These are phyloP conservation scores for Ganoderma multipileum DNA, from an alignment of 1,284 basidiomycete genomes.

Conservation along the genomic window DNA sequence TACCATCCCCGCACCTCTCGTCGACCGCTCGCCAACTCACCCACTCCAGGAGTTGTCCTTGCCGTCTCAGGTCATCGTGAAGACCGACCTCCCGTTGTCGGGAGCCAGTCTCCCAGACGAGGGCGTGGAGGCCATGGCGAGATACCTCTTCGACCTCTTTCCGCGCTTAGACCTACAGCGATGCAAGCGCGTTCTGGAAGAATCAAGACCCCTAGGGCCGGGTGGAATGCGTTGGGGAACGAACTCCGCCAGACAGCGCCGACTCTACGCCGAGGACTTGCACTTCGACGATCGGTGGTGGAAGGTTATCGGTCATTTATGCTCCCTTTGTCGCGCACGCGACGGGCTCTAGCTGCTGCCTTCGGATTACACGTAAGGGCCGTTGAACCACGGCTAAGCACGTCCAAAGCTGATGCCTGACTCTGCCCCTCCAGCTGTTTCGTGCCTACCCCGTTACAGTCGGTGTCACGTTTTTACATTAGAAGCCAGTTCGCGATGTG, in stretches of 20 bases:
- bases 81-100: not conserved
- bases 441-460: not conserved
- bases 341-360: not conserved
- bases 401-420: too few relatives aligned
- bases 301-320: not conserved
- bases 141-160: not conserved
- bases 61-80: not conserved
- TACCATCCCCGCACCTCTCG: not conserved
- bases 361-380: not conserved
- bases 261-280: not conserved
- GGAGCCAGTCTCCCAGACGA: not conserved
- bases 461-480: not conserved
- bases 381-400: too few relatives aligned
- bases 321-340: not conserved
- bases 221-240: not conserved
- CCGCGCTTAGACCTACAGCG: not conserved
- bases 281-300: not conserved
- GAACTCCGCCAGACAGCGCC: not conserved
- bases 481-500: too few relatives aligned
- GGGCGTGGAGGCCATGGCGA: not conserved
- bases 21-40: not conserved
- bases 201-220: not conserved
- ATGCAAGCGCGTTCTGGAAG: not conserved
- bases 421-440: not conserved
- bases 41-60: not conserved